Evolutionary conservation across 2,329 filamentous ascomycete species (phyloP), one percentile per base, ranked within the genome.

Genomic region (Aspergillus awamori): DNA sequence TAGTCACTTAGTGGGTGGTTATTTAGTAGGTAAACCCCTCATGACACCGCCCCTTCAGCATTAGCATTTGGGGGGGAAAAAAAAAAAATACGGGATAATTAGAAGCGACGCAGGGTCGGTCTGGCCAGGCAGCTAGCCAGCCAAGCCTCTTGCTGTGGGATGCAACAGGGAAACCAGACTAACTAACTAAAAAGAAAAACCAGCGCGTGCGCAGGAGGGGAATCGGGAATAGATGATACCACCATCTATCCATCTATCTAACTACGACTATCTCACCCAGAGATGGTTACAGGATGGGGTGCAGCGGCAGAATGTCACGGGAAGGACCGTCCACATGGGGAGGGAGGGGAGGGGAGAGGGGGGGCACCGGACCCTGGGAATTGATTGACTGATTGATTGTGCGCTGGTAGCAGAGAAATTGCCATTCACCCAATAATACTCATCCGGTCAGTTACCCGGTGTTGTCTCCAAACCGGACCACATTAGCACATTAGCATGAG

Each of bases 261-360:
- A 1, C 28, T 11, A 30, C 24, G 4, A 26, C 8, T 30, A 30
- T 30, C 28, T 30, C 28, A 8, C 20, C 20, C 20, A 33, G 5
- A 5, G 51, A 13, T 24, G 26, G 20, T 15, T 39, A 39, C 33
- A 51, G 43, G 39, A 61, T 36, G 54, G 61, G 39, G 61, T 61
- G 53, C 51, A 56, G 45, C 55, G 54, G 51, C 45, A 39, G 45
- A 57, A 17, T 61, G 45, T 58, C 58, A 58, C 58, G 61, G 61
- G 49, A 63, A 38, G 45, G 22, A 48, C 61, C 28, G 28, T 30
- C 28, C 58, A 61, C 58, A 58, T 61, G 54, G 58, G 43, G 33
- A 36, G 33, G 33, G 33, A 13, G 33, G 4, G 11, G 11, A 33
- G 4, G 11, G 33, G 11, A 33, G 11, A 5, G 30, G 30, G 30